Evolutionary conservation across 1,284 basidiomycete species (phyloP), one percentile per base, ranked within the genome.

Genomic region (Somion occarium): DNA sequence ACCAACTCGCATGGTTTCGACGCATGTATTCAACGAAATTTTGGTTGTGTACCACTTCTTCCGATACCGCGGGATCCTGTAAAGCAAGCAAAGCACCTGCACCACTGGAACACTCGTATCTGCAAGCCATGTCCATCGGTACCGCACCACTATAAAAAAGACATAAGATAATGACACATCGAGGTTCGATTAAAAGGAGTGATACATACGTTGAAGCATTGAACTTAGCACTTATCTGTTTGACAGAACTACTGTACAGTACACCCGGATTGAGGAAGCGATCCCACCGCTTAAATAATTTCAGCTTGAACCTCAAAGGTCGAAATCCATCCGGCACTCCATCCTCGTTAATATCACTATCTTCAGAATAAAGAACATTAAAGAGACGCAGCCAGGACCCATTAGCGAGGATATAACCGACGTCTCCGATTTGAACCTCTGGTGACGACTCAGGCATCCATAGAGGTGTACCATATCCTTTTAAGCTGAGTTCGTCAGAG

Each of bases 321-420:
- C 22, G 24, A 42, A 52, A 60, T 12, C 39, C 48, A 0, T 54
- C 44, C 5, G 53, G 55, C 3, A 53, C 48, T 5, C 38, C 47
- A 2, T 48, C 15, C 2, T 19, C 27, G 49, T 55, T 52, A 43
- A 41, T 15, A 11, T 23, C 38, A 30, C 51, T 48, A 20, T 50
- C 49, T 11, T 19, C 19, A 3, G 47, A 25, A 12, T 20, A 12
- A 27, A 20, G 45, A 0, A 53, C 46, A 22, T 63, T 59, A 50
- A 64, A 58, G 1, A 64, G 41, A 22, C 56, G 58, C 15, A 44
- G 44, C 49, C 62, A 61, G 1, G 46, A 30, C 5, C 63, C 61
- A 1, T 56, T 43, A 7, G 53, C 34, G 7, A 7, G 30, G 11
- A 60, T 5, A 44, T 52, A 61, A 1, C 63, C 61, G 5, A 64